Evolutionary conservation across 352 stramenopile genomes (phyloP).

Genomic region (Phytophthora macrochlamydospora): DNA sequence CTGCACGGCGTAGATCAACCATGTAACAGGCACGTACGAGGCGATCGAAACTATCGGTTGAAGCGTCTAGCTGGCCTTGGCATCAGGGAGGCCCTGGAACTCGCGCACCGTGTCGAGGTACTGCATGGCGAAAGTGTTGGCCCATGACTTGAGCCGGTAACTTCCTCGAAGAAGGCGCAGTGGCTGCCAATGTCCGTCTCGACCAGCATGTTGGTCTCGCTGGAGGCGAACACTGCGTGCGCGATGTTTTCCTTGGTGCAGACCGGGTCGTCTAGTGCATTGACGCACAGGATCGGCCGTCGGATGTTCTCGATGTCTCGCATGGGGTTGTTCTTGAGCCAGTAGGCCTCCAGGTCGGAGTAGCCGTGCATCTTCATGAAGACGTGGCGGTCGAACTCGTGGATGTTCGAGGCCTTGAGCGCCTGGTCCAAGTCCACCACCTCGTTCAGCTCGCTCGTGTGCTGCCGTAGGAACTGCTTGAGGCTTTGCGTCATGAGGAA

Average conservation of each 20-base stretch:
- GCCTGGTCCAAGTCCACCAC: conserved; percentile 57
- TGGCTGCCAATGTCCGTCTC: conserved; percentile 66
- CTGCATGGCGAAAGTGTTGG: conserved; percentile 53
- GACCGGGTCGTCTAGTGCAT: conserved; percentile 78
- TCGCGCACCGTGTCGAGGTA: conserved; percentile 69
- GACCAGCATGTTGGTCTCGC: conserved; percentile 59
- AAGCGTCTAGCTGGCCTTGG: too few species aligned
- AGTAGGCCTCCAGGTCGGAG: conserved; percentile 65
- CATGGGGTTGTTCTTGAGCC: conserved; percentile 80
- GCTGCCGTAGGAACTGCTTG: conserved; percentile 65
- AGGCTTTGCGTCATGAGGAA: conserved; percentile 81
- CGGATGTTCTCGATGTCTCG: conserved; percentile 55
- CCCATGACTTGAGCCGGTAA: conserved; percentile 69
- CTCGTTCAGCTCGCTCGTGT: conserved; percentile 44
- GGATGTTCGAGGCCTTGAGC: conserved; percentile 56
- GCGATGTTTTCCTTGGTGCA: conserved; percentile 79
- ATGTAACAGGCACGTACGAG: too few species aligned
- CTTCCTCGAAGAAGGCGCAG: conserved; percentile 78
- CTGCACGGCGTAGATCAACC: too few species aligned
- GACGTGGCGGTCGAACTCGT: conserved; percentile 77
- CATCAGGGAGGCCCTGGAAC: conserved; percentile 17
- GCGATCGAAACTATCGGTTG: too few species aligned
- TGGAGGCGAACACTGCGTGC: conserved; percentile 55
- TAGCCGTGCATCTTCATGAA: conserved; percentile 87
- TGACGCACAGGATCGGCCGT: conserved; percentile 72